Base-by-base conservation (phyloP, 108 stramenopile genomes). In the Seminavis robusta region DNA sequence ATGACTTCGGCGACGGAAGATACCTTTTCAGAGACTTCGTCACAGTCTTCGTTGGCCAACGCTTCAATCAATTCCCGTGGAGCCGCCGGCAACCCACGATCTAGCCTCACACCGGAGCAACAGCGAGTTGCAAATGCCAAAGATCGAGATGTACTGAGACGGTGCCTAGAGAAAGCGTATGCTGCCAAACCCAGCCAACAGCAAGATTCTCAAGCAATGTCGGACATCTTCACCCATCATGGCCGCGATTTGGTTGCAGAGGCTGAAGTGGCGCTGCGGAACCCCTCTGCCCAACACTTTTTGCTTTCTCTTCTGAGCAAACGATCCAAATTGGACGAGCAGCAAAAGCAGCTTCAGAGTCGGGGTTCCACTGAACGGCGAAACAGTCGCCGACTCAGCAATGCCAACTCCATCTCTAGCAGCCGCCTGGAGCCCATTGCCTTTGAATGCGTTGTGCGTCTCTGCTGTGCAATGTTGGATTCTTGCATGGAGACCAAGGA, bases 381-480 rank as follows among this genome's bases (percentile, higher is more conserved):
- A 19, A n/a, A n/a, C n/a, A n/a, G n/a, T n/a, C 76, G 69, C 30
- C 67, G 74, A 27, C 69, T 61, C 33, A 39, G 67, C 11, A 28
- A 56, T 0, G 25, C 69, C 25, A 57, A 37, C 23, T 56, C 63
- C 30, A 60, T 71, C 29, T 75, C 81, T 40, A 63, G 69, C 8
- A 81, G 81, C 16, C 74, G 83, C 44, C 52, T 93, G 9, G 77
- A 83, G 37, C 53, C 52, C 15, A 41, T 56, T 43, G 84, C 85
- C 0, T 93, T 93, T 55, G 79, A 85, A 19, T 80, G 83, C 38
- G 71, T 93, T 30, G 66, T 83, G 37, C 74, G 88, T 16, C 38
- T 93, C 36, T 74, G 84, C 51, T 81, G 79, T 58, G 83, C 87
- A 26, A 80, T 93, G 66, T 56, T 93, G 8, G 88, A 93, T 58